Conservation (phyloP, 495 filamentous ascomycete species). For the Lasiosphaeris hirsuta region DNA sequence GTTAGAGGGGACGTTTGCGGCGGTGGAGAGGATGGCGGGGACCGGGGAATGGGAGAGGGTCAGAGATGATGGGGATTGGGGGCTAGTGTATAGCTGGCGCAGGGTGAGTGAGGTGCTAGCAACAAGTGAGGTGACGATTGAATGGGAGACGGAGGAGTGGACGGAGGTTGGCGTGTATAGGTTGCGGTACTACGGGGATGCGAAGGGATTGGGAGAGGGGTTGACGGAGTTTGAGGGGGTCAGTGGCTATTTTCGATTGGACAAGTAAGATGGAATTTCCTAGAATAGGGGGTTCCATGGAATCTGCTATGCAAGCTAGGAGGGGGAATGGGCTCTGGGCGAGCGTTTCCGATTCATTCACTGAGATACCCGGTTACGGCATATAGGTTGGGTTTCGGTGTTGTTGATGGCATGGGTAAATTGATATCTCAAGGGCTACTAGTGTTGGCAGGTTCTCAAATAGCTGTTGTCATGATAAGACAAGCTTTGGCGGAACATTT, state of each 20-base stretch:
- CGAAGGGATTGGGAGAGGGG: slow-evolving; percentile 63
- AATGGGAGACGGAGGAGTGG: slow-evolving; percentile 72
- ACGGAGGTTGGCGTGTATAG: slow-evolving; percentile 59
- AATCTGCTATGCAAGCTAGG: background rate
- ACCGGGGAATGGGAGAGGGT: slow-evolving; percentile 59
- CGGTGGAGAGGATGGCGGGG: slow-evolving; percentile 59
- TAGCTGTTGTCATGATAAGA: too few relatives aligned
- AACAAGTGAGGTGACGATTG: slow-evolving; percentile 73
- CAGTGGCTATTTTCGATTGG: slow-evolving; percentile 58
- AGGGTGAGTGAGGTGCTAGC: slow-evolving; percentile 68
- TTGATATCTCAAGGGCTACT: too few relatives aligned
- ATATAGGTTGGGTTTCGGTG: too few relatives aligned
- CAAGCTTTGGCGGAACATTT: too few relatives aligned
- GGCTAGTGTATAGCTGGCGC: slow-evolving; percentile 75
- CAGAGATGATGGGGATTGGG: slow-evolving; percentile 75
- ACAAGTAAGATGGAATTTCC: background rate
- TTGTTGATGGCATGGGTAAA: too few relatives aligned
- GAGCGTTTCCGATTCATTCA: too few relatives aligned
- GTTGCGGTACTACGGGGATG: slow-evolving; percentile 81
- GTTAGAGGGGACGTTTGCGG: slow-evolving; percentile 73
- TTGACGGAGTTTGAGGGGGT: slow-evolving; percentile 74
- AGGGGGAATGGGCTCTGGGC: too few relatives aligned
- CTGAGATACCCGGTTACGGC: too few relatives aligned
- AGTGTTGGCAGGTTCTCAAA: too few relatives aligned
- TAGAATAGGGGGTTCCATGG: background rate